Evolutionary conservation across 768 basidiomycete species (phyloP).

Genomic region (Mycena metata): DNA sequence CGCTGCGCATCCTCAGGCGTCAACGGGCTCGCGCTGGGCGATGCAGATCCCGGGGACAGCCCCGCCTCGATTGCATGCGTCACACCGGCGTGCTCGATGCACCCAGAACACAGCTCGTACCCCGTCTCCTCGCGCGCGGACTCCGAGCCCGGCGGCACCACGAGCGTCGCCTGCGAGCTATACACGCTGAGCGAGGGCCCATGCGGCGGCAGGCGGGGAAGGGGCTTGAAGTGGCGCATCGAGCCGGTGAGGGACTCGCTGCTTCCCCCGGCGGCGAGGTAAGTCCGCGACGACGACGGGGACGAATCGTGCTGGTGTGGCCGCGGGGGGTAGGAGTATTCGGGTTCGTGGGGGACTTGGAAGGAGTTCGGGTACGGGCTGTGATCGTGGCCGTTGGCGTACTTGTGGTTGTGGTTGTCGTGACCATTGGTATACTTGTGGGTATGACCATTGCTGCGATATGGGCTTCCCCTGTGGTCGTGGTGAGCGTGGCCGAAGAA

Average conservation of each 20-base stretch:
- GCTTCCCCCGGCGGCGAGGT: constrained; percentile 28
- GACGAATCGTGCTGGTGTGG: constrained; percentile 20
- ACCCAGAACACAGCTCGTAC: constrained; percentile 88
- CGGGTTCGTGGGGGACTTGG: constrained; percentile 19
- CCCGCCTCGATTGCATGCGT: constrained; percentile 79
- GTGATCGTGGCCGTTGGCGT: constrained; percentile 30
- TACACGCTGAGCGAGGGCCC: constrained; percentile 17
- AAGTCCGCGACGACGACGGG: constrained; percentile 33
- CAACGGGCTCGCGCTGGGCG: constrained; percentile 54
- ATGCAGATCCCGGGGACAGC: constrained; percentile 63
- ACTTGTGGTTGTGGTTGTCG: background rate
- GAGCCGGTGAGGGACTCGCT: constrained; percentile 35
- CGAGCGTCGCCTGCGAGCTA: constrained; percentile 35
- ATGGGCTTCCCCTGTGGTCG: no score
- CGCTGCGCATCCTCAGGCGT: constrained; percentile 68
- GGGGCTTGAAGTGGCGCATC: constrained; percentile 38
- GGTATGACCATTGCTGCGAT: no score
- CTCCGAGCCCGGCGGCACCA: constrained; percentile 24
- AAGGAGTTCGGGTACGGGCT: constrained; percentile 3
- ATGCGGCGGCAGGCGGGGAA: constrained; percentile 33
- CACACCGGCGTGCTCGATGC: constrained; percentile 84
- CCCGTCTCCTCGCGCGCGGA: constrained; percentile 54
- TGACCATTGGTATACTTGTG: constrained; percentile 47
- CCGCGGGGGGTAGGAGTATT: constrained; percentile 35
- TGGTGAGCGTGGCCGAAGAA: constrained; percentile 42